Evolutionary conservation across 2,329 filamentous ascomycete genomes (phyloP), one percentile per base, ranked within the genome.

Genomic region (Xylaria sp.): DNA sequence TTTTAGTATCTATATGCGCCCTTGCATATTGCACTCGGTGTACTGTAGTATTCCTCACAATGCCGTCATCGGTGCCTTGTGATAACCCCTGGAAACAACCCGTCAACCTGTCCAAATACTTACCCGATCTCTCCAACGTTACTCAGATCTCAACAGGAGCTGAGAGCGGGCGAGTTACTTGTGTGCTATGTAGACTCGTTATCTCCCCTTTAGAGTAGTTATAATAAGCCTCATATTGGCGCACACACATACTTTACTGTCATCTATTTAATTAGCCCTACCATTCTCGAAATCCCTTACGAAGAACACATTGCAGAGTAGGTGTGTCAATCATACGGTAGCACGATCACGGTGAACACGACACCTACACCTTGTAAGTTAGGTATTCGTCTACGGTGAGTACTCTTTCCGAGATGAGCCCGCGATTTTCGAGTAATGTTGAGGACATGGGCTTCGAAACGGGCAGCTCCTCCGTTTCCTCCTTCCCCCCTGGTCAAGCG

Each of bases 381-480:
- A 11, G 34, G 34, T 36, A 65, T 65, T 53, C 47, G 53, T 50
- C 27, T 58, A 50, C 54, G 45, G 47, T 51, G 39, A 63, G 48
- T 39, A 60, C 59, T 39, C 47, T 51, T 27, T 48, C 57, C 24
- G 54, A 65, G 50, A 54, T 64, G 57, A 62, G 58, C 21, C 48
- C 53, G 55, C 42, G 36, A 30, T 62, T 53, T 45, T 61, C 9
- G 30, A 62, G 62, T 14, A 27, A 50, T 42, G 53, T 48, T 61
- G 4, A 48, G 42, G 60, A 45, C 50, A 17, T 51, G 54, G 54
- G 36, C 63, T 47, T 66, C 58, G 27, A 60, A 69, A 69, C 42
- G 61, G 67, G 67, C 63, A 69, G 63, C 67, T 66, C 59, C 63
- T 69, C 67, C 55, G 58, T 14, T 27, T 55, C 32, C 58, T 54